phyloP scores from a whole-genome alignment of 1,284 basidiomycete genomes.

The Mycena citricolor region DNA sequence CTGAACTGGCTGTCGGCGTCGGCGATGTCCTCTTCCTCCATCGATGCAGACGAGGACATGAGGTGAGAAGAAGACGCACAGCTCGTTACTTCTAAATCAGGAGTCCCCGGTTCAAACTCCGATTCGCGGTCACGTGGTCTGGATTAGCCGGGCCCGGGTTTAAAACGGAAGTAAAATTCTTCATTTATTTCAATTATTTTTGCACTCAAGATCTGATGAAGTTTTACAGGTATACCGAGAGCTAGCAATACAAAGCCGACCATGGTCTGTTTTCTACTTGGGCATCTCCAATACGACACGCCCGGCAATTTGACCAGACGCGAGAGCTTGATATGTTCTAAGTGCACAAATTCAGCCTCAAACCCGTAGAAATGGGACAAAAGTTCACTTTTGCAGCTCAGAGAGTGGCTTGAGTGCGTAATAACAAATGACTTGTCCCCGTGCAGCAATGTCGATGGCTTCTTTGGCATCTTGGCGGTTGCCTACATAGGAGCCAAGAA shows the following conservation, averaged over 20 bases:
- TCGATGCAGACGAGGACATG: constrained; percentile 6
- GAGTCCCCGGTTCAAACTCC: too few relatives aligned
- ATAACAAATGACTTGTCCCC: constrained; percentile 64
- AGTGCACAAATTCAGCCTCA: background rate
- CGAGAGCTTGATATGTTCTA: constrained; percentile 58
- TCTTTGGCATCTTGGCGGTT: constrained; percentile 75
- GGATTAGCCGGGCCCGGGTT: too few relatives aligned
- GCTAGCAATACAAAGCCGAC: too few relatives aligned
- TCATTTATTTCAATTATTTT: too few relatives aligned
- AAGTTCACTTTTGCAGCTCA: constrained; percentile 53
- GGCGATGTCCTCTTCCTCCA: constrained; percentile 9
- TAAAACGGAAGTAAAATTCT: too few relatives aligned
- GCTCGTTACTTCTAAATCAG: too few relatives aligned
- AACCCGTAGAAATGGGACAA: constrained; percentile 1
- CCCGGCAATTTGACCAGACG: constrained; percentile 57
- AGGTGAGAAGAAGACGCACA: too few relatives aligned
- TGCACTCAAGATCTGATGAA: too few relatives aligned
- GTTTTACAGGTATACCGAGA: too few relatives aligned
- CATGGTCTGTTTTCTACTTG: too few relatives aligned
- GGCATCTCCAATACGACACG: constrained; percentile 60
- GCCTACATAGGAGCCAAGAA: constrained; percentile 77
- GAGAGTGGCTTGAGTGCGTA: constrained; percentile 50
- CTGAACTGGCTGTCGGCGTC: background rate
- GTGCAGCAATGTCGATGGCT: constrained; percentile 69
- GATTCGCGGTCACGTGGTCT: too few relatives aligned